Evolutionary conservation across 768 basidiomycete species (phyloP).

Genomic region (Amanita muscaria): DNA sequence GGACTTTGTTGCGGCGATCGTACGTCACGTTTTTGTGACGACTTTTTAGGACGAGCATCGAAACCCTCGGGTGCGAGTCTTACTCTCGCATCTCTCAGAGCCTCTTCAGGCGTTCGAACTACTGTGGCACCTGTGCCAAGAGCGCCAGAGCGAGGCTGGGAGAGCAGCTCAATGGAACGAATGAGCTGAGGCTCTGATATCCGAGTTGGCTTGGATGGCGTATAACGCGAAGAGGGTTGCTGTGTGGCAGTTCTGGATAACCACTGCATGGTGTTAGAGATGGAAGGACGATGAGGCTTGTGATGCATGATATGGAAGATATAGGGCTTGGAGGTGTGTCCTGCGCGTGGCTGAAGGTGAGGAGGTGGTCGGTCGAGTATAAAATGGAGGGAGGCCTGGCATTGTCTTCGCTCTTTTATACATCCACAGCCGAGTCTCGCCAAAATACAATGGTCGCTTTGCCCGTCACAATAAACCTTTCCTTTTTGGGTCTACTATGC

Average conservation of each 20-base stretch:
- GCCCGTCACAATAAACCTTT: constrained; percentile 14
- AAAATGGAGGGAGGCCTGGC: constrained; percentile 6
- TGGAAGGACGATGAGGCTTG: constrained; percentile 25
- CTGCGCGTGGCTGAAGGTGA: constrained; percentile 20
- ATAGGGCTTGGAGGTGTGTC: constrained; percentile 15
- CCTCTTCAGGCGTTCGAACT: constrained; percentile 76
- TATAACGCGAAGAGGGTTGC: constrained; percentile 18
- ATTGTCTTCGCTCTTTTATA: constrained; percentile 1
- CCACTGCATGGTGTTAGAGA: constrained; percentile 45
- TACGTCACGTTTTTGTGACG: constrained; percentile 14
- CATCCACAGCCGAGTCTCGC: too few species aligned
- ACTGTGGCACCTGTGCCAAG: constrained; percentile 69
- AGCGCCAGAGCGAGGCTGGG: constrained; percentile 34
- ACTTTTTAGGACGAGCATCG: constrained; percentile 3
- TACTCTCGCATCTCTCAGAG: constrained; percentile 44
- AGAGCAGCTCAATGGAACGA: constrained; percentile 30
- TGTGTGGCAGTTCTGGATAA: constrained; percentile 32
- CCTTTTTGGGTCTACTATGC: constrained; percentile 10
- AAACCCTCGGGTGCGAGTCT: constrained; percentile 26
- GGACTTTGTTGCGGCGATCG: constrained; percentile 35
- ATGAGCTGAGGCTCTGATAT: constrained; percentile 37
- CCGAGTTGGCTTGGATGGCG: constrained; percentile 28
- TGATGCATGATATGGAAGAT: constrained; percentile 19
- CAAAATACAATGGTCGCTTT: constrained; percentile 6
- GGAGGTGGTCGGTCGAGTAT: constrained; percentile 9